These are phyloP conservation scores for Incumbomyces lentus DNA, from an alignment of 2,329 filamentous ascomycete species.

Conservation along the genomic window DNA sequence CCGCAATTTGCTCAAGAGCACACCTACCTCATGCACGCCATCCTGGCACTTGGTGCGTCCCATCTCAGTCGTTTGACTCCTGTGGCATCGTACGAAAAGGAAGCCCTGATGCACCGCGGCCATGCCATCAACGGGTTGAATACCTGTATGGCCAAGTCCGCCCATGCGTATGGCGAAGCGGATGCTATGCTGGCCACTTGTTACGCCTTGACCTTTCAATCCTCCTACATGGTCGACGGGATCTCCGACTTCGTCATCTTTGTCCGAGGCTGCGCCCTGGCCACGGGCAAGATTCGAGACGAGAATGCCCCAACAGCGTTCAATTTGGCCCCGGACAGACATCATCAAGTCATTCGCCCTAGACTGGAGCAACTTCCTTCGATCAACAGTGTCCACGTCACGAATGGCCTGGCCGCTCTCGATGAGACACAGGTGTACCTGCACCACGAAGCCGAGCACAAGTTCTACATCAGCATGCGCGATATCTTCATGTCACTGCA, in stretches of 20 bases:
- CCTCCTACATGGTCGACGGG: conserved; percentile 26
- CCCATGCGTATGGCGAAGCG: conserved; percentile 23
- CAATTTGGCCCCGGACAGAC: conserved; percentile 19
- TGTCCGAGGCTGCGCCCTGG: conserved; percentile 25
- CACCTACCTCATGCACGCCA: conserved; percentile 60
- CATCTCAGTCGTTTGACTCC: conserved; percentile 40
- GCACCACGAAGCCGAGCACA: conserved; percentile 25
- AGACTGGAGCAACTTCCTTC: conserved; percentile 14
- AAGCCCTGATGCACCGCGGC: conserved; percentile 54
- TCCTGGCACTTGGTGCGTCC: conserved; percentile 57
- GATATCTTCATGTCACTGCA: conserved; percentile 13
- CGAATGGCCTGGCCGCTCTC: conserved; percentile 16
- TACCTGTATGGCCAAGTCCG: conserved; percentile 33
- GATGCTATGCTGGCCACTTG: conserved; percentile 26
- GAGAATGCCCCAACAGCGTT: conserved; percentile 20
- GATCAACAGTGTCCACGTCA: conserved; percentile 14
- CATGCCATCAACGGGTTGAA: conserved; percentile 56
- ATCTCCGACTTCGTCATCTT: conserved; percentile 27
- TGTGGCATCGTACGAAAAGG: conserved; percentile 43
- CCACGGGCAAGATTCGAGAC: conserved; percentile 28
- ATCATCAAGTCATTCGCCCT: conserved; percentile 19
- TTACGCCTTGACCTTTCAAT: conserved; percentile 27
- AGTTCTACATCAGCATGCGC: conserved; percentile 16
- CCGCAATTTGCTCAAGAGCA: conserved; percentile 59
- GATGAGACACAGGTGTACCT: conserved; percentile 20